Evolutionary conservation across 1,139 yeast genomes (phyloP), one percentile per base, ranked within the genome.

Genomic region (Diutina sp.): DNA sequence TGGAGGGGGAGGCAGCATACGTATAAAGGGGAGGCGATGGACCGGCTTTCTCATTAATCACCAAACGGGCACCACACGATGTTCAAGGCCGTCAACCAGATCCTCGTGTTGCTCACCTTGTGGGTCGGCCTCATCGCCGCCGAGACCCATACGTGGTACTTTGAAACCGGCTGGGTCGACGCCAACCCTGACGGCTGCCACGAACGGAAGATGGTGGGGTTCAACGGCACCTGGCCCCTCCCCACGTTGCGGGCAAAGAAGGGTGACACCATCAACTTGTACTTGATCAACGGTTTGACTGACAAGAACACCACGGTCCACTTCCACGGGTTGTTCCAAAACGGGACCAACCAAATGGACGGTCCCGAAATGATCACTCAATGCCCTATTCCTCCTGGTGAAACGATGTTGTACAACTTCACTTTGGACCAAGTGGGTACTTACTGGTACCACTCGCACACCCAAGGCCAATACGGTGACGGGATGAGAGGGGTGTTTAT

Each of bases 181-280:
- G 84, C 82, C 35, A 85, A 87, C 68, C 90, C 91, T 1, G 97
- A 91, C 68, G 97, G 97, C 32, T 67, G 72, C 46, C 67, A 68
- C 48, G 84, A 80, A 55, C 76, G 95, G 60, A 76, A 76, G 30
- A 87, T 90, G 58, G 81, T 90, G 60, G 89, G 95, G 3, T 84
- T 91, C 72, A 90, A 90, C 66, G 85, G 84, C 60, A 74, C 81
- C 60, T 90, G 89, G 84, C 98, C 98, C 46, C 79, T 90, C 76
- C 98, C 98, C 4, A 78, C 79, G 18, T 73, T 91, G 59, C 74
- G 81, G 52, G 87, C 88, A 58, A 76, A 78, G 60, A 83, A 80
- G 65, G 91, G 95, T 62, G 98, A 91, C 72, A 74, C 86, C n/a
- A 76, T 91, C 35, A 70, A 83, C 57, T 72, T 90, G 46, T 79